These are phyloP conservation scores for Fusarium tupiense DNA, from an alignment of 2,329 filamentous ascomycete genomes.

Conservation along the genomic window DNA sequence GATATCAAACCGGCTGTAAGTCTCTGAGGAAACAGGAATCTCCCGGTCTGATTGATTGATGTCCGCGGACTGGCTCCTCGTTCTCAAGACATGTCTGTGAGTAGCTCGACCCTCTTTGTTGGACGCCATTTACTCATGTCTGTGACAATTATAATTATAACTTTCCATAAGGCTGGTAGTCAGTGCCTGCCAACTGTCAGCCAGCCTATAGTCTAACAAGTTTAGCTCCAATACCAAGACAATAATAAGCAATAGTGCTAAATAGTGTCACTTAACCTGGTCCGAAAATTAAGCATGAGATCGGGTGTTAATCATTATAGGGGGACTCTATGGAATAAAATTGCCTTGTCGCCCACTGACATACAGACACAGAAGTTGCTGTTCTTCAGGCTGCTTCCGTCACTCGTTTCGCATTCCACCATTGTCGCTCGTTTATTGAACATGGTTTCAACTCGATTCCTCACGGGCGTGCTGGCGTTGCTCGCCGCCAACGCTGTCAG, in stretches of 20 bases:
- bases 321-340: neutral
- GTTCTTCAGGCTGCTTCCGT: neutral
- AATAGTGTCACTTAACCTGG: neutral
- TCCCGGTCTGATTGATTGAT: neutral
- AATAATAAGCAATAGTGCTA: neutral
- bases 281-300: neutral
- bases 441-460: neutral
- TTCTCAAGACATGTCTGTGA: neutral
- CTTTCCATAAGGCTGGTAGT: neutral
- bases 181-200: too few relatives aligned
- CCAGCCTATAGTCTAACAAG: neutral
- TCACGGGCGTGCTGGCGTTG: neutral
- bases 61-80: neutral
- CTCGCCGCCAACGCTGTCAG: neutral
- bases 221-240: neutral
- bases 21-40: too few relatives aligned
- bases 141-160: neutral
- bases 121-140: neutral
- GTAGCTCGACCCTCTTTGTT: neutral
- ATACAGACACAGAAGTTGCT: neutral
- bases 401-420: neutral
- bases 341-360: neutral
- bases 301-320: neutral
- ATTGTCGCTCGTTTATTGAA: neutral
- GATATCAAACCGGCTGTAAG: too few relatives aligned